Percentiles rank a stretch among this genome's conserved stretches.
Conservation (phyloP, 163 green algal species). For the Scenedesmus sp. region DNA sequence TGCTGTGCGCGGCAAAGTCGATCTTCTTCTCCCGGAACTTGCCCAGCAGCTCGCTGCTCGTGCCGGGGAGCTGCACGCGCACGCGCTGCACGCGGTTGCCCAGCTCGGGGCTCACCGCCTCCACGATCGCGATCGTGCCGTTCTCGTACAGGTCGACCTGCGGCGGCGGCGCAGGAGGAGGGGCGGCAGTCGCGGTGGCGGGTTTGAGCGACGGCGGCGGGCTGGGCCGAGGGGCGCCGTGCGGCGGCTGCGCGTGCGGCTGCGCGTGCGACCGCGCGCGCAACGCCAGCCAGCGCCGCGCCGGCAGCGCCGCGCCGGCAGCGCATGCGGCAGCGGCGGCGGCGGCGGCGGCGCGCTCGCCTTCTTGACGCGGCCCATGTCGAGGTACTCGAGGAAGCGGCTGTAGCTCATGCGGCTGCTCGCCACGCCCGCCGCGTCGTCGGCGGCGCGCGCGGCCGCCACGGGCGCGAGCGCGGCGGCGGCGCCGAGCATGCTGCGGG, state of each 20-base stretch:
- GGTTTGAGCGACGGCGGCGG: too few relatives aligned
- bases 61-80: slow-evolving; percentile 95
- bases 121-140: slow-evolving; percentile 98
- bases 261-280: too few relatives aligned
- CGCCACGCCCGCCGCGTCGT: slow-evolving; percentile 78
- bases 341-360: slow-evolving; percentile 60
- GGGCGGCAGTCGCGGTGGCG: too few relatives aligned
- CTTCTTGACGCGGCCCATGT: slow-evolving; percentile 99
- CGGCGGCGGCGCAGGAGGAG: not conserved
- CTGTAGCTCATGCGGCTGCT: slow-evolving; percentile 99
- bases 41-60: slow-evolving; percentile 89
- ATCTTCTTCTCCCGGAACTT: slow-evolving; percentile 99
- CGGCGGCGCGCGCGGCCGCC: slow-evolving; percentile 50
- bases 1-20: slow-evolving; percentile 97
- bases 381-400: slow-evolving; percentile 98
- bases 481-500: slow-evolving; percentile 47
- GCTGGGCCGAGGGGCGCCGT: too few relatives aligned
- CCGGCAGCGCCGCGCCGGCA: too few relatives aligned
- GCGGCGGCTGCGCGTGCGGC: too few relatives aligned
- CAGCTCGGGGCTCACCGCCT: slow-evolving; percentile 97
- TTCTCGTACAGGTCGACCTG: slow-evolving; percentile 99
- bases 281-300: too few relatives aligned
- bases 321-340: slow-evolving; percentile 3
- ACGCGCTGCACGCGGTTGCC: slow-evolving; percentile 98
- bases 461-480: slow-evolving; percentile 53